Evolutionary conservation across 805 yeast genomes (phyloP).

Genomic region (Saturnispora zaruensis): DNA sequence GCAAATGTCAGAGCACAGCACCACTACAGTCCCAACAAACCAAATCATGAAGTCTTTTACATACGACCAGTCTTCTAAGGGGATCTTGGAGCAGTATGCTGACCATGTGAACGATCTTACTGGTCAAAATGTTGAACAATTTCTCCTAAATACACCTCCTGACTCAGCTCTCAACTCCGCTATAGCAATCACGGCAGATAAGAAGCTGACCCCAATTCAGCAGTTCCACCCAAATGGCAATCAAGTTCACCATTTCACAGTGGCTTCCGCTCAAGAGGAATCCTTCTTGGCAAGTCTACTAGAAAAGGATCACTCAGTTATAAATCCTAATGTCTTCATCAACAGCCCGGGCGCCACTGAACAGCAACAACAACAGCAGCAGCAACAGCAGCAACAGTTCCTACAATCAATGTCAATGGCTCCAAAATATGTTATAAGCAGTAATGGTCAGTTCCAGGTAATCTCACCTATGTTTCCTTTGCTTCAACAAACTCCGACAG

Average conservation of each 20-base stretch:
- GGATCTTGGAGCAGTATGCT: conserved; percentile 48
- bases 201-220: not conserved
- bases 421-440: not conserved
- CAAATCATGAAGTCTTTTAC: conserved; percentile 78
- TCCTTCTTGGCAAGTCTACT: conserved; percentile 2
- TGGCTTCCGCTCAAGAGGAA: conserved; percentile 8
- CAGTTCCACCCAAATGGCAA: not conserved
- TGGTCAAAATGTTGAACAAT: conserved; percentile 8
- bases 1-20: conserved; percentile 49
- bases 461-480: not conserved
- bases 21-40: conserved; percentile 62
- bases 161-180: conserved; percentile 1
- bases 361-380: not conserved
- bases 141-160: conserved; percentile 6
- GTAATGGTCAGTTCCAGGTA: not conserved
- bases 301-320: not conserved
- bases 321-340: not conserved
- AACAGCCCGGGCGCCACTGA: not conserved
- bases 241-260: conserved; percentile 3
- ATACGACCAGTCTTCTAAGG: conserved; percentile 41
- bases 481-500: not conserved
- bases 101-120: conserved; percentile 16
- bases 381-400: conserved; percentile 1
- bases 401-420: conserved; percentile 1
- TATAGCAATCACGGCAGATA: not conserved